Base-by-base conservation (phyloP, 768 basidiomycete species). In the Chlorophyllum brunneum region DNA sequence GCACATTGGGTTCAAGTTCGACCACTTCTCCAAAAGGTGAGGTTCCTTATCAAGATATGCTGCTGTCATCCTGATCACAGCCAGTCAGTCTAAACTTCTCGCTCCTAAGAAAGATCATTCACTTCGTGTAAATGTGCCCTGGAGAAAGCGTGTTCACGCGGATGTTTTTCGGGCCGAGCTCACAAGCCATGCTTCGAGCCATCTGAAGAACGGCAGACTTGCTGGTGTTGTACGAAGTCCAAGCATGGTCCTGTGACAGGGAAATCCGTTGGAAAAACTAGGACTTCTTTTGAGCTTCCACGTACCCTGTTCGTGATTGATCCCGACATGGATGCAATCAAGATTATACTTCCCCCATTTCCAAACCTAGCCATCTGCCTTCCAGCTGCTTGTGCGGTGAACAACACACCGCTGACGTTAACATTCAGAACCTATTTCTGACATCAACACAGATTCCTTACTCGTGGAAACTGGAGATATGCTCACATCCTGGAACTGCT, bases 121-220 rank as follows among this genome's bases (percentile, higher is more conserved):
- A 83, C 83, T 71, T 73, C 4, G 86, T 89, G 61, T 86, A 85
- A 23, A 89, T 86, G 60, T 87, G 78, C 2, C 88, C 87, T 0
- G 87, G 87, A 8, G 88, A 89, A 45, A 91, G 72, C 10, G 82
- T 73, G 65, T 91, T 91, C 54, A 89, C 86, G 2, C 88, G 76
- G 44, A 91, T 88, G 2, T 73, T 68, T 63, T 81, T 70, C 30
- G 62, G 68, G 1, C 85, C 88, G 1, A 91, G 75, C 62, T 91
- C 88, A 61, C 86, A 88, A 3, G 88, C 88, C 86, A 91, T 85
- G 64, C 84, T 88, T 37, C 88, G 79, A 4, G 74, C 82, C 86
- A 88, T 88, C 67, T 91, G 88, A 36, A 89, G 66, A 15, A 91
- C 86, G 4, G 82, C 88, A 1, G 83, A 79, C 67, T 91, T 91